phyloP scores from a whole-genome alignment of 257 asterid genomes.

The Solanum gracilifrons region DNA sequence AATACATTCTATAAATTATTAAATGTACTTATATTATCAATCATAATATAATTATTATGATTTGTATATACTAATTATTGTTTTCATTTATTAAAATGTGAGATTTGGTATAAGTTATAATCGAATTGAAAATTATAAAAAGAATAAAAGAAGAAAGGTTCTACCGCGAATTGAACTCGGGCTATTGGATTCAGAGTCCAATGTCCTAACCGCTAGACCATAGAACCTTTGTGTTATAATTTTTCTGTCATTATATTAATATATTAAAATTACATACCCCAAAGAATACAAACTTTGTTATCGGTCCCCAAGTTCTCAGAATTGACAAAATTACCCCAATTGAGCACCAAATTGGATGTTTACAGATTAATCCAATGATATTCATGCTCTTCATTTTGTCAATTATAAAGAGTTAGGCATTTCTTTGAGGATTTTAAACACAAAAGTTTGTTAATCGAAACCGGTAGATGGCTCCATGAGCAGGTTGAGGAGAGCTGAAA shows the following conservation, averaged over 20 bases:
- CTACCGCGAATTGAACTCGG: background rate
- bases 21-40: background rate
- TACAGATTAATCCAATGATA: background rate
- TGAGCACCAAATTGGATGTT: background rate
- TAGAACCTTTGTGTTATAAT: background rate
- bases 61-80: too few species aligned
- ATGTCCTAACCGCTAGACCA: background rate
- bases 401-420: background rate
- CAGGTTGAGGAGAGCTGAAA: background rate
- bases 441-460: background rate
- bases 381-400: background rate
- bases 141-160: background rate
- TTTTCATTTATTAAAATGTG: too few species aligned
- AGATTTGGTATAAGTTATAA: too few species aligned
- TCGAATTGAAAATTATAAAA: too few species aligned
- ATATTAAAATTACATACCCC: background rate
- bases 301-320: background rate
- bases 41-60: background rate
- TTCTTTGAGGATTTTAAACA: background rate
- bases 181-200: background rate
- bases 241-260: background rate
- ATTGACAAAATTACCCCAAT: background rate
- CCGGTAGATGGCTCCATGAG: background rate
- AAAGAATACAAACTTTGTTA: background rate
- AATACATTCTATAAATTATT: too few species aligned